Evolutionary conservation across 2,329 filamentous ascomycete genomes (phyloP).

Genomic region (Boeremia exigua): DNA sequence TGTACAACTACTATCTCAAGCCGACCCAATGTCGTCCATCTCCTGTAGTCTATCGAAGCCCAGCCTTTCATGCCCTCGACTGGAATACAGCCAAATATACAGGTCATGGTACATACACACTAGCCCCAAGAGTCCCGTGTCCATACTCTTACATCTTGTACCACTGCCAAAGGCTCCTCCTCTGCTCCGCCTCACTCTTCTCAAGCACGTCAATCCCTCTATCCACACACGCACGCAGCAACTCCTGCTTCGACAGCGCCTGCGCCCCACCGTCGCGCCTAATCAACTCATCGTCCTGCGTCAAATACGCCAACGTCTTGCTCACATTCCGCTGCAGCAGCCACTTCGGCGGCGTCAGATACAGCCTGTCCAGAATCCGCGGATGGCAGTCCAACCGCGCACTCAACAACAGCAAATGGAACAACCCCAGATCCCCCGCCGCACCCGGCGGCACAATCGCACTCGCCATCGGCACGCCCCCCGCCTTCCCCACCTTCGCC

Average conservation of each 20-base stretch:
- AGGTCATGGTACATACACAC: not conserved
- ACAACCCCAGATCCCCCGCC: slow-evolving; percentile 15
- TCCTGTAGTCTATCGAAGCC: not conserved
- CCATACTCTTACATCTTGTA: not conserved
- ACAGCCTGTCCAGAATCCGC: slow-evolving; percentile 48
- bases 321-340: slow-evolving; percentile 63
- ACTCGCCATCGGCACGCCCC: slow-evolving; percentile 10
- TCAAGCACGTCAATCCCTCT: slow-evolving; percentile 38
- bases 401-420: slow-evolving; percentile 27
- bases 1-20: not conserved
- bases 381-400: slow-evolving; percentile 34
- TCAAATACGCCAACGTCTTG: slow-evolving; percentile 67
- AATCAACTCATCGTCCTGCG: slow-evolving; percentile 74
- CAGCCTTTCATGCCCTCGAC: not conserved
- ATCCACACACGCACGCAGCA: slow-evolving; percentile 73
- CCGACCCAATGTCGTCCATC: not conserved
- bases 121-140: not conserved
- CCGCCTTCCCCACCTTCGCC: slow-evolving; percentile 4
- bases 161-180: slow-evolving; percentile 33
- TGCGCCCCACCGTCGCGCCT: slow-evolving; percentile 65
- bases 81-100: not conserved
- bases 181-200: slow-evolving; percentile 37
- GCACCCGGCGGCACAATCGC: slow-evolving; percentile 6
- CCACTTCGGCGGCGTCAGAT: slow-evolving; percentile 50
- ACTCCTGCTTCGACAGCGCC: slow-evolving; percentile 67